phyloP scores from a whole-genome alignment of 345 rosid species.

The Alliaria petiolata region DNA sequence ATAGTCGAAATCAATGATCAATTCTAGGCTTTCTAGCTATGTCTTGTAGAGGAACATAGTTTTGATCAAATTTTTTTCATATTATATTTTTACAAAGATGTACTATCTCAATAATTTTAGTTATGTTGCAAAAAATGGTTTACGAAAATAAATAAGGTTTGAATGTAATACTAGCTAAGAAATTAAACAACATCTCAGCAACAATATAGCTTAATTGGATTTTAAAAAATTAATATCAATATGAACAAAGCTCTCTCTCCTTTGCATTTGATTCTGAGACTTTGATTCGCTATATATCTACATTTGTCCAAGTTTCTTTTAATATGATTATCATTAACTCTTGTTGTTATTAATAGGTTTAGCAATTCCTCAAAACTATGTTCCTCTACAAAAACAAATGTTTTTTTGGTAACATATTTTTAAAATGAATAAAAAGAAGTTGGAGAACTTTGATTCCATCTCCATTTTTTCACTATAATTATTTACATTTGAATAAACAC shows the following conservation, averaged over 20 bases:
- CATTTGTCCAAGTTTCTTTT: neutral
- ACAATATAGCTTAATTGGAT: neutral
- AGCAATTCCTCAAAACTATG: neutral
- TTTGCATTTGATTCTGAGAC: neutral
- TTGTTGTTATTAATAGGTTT: neutral
- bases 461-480: neutral
- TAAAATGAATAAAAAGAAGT: neutral
- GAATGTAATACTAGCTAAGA: neutral
- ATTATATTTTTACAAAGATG: no score
- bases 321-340: neutral
- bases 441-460: no score
- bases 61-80: no score
- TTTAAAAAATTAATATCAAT: neutral
- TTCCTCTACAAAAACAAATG: neutral
- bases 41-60: no score
- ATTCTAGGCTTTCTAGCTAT: no score
- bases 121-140: neutral
- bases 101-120: no score
- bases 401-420: neutral
- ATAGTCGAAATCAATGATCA: neutral
- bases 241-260: neutral
- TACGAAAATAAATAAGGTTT: neutral
- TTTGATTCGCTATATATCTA: neutral
- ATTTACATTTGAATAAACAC: neutral
- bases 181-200: neutral